Evolutionary conservation across 2,329 filamentous ascomycete species (phyloP).

Genomic region (Chaetomium sp.): DNA sequence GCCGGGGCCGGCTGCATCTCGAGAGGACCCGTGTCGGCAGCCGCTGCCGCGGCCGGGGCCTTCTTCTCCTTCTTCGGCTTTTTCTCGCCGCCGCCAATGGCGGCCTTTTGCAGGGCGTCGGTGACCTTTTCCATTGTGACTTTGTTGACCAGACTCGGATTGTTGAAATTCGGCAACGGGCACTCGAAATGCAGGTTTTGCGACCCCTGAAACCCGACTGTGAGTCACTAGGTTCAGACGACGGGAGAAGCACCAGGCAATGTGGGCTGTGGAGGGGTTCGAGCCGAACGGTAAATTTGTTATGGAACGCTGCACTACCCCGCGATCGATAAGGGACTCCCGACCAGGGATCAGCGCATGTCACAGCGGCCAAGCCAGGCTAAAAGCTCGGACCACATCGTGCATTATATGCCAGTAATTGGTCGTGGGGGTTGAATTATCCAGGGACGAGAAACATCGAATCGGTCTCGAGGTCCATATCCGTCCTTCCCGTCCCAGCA

Average conservation of each 20-base stretch:
- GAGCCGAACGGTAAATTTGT: slow-evolving; percentile 28
- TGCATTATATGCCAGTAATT: background rate
- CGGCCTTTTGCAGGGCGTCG: slow-evolving; percentile 39
- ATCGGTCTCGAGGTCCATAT: background rate
- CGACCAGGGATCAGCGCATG: slow-evolving; percentile 2
- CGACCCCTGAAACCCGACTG: slow-evolving; percentile 25
- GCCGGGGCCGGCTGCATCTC: slow-evolving; percentile 63
- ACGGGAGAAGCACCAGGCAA: slow-evolving; percentile 5
- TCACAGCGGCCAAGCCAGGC: slow-evolving; percentile 6
- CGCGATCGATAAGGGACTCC: slow-evolving; percentile 31
- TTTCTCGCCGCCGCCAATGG: slow-evolving; percentile 42
- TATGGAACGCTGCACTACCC: slow-evolving; percentile 27
- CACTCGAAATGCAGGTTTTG: slow-evolving; percentile 10
- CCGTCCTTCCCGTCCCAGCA: background rate
- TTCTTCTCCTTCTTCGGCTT: slow-evolving; percentile 54
- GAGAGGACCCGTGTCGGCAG: slow-evolving; percentile 46
- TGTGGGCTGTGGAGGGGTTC: slow-evolving; percentile 23
- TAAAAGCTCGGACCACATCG: slow-evolving; percentile 21
- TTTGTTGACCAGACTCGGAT: slow-evolving; percentile 6
- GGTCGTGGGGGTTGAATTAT: background rate
- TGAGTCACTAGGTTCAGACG: slow-evolving; percentile 35
- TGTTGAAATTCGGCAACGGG: slow-evolving; percentile 11
- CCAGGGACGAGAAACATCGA: background rate
- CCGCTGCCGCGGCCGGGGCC: slow-evolving; percentile 47
- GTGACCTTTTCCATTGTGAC: slow-evolving; percentile 35